phyloP scores from a whole-genome alignment of 2,329 filamentous ascomycete genomes.

The Aspergillus sp. region DNA sequence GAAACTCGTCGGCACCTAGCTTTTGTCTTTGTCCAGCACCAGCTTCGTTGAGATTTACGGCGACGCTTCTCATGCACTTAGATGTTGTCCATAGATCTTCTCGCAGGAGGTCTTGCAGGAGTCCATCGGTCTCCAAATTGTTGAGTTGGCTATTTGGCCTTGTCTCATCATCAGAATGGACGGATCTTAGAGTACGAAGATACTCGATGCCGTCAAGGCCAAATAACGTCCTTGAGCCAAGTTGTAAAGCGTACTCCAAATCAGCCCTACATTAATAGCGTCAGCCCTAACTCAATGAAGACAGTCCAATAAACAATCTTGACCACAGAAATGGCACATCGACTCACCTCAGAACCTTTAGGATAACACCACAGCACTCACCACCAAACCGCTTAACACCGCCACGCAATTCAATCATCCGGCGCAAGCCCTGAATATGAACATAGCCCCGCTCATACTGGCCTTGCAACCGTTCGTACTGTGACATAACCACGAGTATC shows the following conservation, averaged over 20 bases:
- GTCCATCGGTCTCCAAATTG: neutral
- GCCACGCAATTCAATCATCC: conserved; percentile 4
- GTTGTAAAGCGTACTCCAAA: conserved; percentile 4
- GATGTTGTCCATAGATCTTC: neutral
- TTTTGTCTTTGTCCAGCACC: neutral
- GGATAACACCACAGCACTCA: neutral
- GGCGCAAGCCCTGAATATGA: neutral
- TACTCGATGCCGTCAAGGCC: neutral
- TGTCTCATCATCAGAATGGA: neutral
- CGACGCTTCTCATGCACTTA: neutral
- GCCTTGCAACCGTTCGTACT: conserved; percentile 5
- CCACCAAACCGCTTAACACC: neutral
- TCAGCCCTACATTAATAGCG: neutral
- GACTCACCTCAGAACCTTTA: conserved; percentile 2
- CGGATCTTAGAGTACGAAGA: neutral
- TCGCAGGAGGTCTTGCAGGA: neutral
- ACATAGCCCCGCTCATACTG: conserved; percentile 1
- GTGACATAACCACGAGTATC: neutral
- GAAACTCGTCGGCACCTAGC: neutral
- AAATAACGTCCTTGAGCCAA: conserved; percentile 1
- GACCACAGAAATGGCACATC: neutral
- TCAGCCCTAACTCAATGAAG: neutral
- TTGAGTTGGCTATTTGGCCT: too few species aligned
- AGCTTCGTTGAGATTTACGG: neutral
- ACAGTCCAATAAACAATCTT: neutral